Base-by-base conservation (phyloP, 768 basidiomycete genomes). In the Boletus rubropictus region DNA sequence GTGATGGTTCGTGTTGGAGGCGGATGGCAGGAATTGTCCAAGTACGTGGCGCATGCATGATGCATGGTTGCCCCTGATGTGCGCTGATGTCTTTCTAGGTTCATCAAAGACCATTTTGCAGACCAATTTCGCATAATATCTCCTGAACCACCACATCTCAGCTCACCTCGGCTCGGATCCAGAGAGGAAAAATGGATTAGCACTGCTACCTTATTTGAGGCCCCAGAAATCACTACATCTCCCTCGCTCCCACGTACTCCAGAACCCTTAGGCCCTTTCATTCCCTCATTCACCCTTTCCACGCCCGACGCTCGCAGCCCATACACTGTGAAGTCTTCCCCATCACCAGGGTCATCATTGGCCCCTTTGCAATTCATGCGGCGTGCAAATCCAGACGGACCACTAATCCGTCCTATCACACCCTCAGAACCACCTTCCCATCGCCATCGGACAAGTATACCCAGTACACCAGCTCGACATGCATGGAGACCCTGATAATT, bases 1-100 rank as follows among this genome's bases (percentile, higher is more conserved):
- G 92, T 95, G 52, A 96, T 96, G 93, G 93, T 97, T 36, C 80
- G 93, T 49, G 90, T 96, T 12, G 93, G 93, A 22, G 94, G 94
- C 29, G 94, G 94, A 15, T 97, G 93, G 93, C 72, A 80, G 46
- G 92, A 95, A 64, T 68, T 97, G 43, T 90, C 89, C 17, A 91
- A 83, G 92, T 94, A 63, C 38, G 84, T 73, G 21, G 45, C 29
- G 7, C 25, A 33, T 8, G 18, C 11, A 40, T 42, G 18, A 40
- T 39, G 28, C 39, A 38, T 39, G 21, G 29, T 22, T 51, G 2
- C 18, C 10, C 18, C 28, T 36, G 11, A 37, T 17, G 21, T 17
- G 37, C 39, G 9, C 36, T 57, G 44, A 55, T 36, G 28, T 35
- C 52, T 51, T 39, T 44, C 46, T 52, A 93, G 90, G 60, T 94